These are phyloP conservation scores for Aspergillus leporis DNA, from an alignment of 495 filamentous ascomycete species.

Conservation along the genomic window DNA sequence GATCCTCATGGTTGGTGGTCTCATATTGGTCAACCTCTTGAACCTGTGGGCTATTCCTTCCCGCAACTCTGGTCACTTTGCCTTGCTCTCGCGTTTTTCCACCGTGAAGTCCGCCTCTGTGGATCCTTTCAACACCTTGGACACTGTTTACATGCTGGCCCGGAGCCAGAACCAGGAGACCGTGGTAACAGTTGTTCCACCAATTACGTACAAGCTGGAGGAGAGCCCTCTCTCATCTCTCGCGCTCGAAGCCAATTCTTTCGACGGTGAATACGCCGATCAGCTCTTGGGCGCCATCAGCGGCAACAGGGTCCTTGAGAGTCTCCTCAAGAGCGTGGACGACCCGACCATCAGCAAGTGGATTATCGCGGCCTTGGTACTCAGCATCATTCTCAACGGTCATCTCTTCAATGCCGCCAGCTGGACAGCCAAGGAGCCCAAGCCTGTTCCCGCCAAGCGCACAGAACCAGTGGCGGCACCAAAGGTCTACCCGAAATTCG, in stretches of 20 bases:
- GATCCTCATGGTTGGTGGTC: conserved; percentile 89
- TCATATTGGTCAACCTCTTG: conserved; percentile 85
- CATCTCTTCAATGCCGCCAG: conserved; percentile 97
- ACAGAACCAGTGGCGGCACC: conserved; percentile 25
- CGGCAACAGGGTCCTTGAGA: conserved; percentile 74
- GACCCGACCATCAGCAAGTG: conserved; percentile 96
- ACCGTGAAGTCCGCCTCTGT: conserved; percentile 68
- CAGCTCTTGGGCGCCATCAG: conserved; percentile 72
- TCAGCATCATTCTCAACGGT: conserved; percentile 93
- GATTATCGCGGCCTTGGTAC: conserved; percentile 86
- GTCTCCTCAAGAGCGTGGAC: conserved; percentile 88
- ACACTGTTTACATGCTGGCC: conserved; percentile 70
- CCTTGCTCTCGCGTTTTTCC: conserved; percentile 48
- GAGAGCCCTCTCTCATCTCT: conserved; percentile 76
- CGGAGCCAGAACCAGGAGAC: conserved; percentile 65
- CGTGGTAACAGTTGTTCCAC: conserved; percentile 80
- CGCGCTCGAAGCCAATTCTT: conserved; percentile 43
- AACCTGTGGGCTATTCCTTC: conserved; percentile 89
- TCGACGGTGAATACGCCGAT: conserved; percentile 58
- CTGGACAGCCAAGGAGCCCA: conserved; percentile 90
- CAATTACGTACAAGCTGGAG: conserved; percentile 93
- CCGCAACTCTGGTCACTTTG: conserved; percentile 50
- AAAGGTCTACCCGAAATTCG: conserved; percentile 41
- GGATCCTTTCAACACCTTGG: conserved; percentile 90
- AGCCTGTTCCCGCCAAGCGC: conserved; percentile 36